These are phyloP conservation scores for Trichodelitschia bisporula DNA, from an alignment of 495 filamentous ascomycete genomes.

Conservation along the genomic window DNA sequence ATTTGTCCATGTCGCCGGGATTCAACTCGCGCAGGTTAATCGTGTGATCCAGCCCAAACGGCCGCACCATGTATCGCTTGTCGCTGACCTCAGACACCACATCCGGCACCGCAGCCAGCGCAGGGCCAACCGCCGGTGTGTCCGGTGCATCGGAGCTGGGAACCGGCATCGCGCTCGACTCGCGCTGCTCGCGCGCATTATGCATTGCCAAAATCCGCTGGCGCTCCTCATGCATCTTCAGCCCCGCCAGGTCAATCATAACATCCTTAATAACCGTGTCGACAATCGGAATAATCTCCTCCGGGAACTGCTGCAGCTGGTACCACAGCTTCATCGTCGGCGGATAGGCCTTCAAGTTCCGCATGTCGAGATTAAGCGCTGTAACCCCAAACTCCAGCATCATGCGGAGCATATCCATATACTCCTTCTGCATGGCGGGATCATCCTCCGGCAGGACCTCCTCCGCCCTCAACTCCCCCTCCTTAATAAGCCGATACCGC, in stretches of 20 bases:
- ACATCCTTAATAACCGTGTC: constrained; percentile 81
- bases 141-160: constrained; percentile 44
- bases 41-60: constrained; percentile 65
- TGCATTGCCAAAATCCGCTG: no score
- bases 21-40: constrained; percentile 92
- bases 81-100: constrained; percentile 37
- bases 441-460: constrained; percentile 29
- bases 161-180: constrained; percentile 45
- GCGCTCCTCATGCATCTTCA: constrained; percentile 49
- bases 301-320: constrained; percentile 74
- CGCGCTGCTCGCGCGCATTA: constrained; percentile 22
- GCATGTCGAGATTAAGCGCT: constrained; percentile 66
- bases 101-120: constrained; percentile 25
- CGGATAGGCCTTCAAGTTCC: constrained; percentile 81
- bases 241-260: constrained; percentile 71
- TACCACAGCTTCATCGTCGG: constrained; percentile 85
- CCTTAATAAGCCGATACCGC: constrained; percentile 79
- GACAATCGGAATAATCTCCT: constrained; percentile 91
- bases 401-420: constrained; percentile 63
- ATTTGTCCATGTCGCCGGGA: constrained; percentile 66
- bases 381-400: constrained; percentile 71
- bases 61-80: constrained; percentile 62
- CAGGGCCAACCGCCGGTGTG: constrained; percentile 13
- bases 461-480: constrained; percentile 48
- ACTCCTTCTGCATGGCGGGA: constrained; percentile 42